phyloP scores from a whole-genome alignment of 805 yeast genomes.

The Yarrowia sp. region DNA sequence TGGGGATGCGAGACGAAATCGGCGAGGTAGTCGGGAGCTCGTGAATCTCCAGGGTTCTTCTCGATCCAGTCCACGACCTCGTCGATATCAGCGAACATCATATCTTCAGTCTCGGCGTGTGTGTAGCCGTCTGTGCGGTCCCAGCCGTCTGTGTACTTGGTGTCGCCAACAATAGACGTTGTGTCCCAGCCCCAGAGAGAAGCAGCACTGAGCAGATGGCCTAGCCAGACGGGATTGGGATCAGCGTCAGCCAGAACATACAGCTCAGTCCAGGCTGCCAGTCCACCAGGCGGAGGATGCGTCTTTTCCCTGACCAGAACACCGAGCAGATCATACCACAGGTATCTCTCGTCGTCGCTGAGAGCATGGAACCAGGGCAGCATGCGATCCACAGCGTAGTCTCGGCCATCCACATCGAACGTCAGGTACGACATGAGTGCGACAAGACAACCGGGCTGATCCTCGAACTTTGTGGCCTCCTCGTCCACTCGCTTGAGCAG shows the following conservation, averaged over 20 bases:
- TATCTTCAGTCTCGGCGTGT: not conserved
- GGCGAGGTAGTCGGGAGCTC: not conserved
- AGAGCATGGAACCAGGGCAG: not conserved
- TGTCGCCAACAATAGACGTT: slow-evolving; percentile 2
- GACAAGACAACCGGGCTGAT: not conserved
- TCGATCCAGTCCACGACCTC: not conserved
- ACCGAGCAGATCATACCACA: slow-evolving; percentile 4
- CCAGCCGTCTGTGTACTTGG: slow-evolving; percentile 3
- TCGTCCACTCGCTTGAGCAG: slow-evolving; percentile 5
- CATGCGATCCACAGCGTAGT: slow-evolving; percentile 20
- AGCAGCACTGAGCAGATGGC: not conserved
- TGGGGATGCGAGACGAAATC: not conserved
- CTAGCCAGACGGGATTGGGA: not conserved
- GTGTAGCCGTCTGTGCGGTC: not conserved
- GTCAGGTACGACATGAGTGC: not conserved
- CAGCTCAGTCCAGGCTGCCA: not conserved
- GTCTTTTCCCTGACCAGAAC: slow-evolving; percentile 2
- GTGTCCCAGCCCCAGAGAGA: slow-evolving; percentile 24
- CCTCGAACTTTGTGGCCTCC: not conserved
- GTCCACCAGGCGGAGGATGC: not conserved
- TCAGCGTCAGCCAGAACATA: slow-evolving; percentile 5
- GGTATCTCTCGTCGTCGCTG: not conserved
- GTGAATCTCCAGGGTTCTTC: slow-evolving; percentile 1
- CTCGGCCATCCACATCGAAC: not conserved
- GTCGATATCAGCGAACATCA: not conserved